Conservation (phyloP, 305 asterid genomes). For the Solanum hybrid region DNA sequence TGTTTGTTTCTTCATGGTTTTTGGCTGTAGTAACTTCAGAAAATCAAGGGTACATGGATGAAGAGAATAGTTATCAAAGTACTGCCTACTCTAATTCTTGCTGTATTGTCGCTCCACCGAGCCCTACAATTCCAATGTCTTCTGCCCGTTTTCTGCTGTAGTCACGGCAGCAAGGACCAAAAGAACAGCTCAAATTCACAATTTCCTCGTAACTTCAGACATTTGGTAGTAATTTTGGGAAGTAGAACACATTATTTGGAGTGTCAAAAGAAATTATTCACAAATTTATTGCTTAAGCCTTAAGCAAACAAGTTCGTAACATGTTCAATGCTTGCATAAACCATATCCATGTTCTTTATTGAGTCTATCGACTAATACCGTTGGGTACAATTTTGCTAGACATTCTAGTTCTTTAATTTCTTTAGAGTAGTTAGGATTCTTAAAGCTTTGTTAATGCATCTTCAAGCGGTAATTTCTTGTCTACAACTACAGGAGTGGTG, state of each 20-base stretch:
- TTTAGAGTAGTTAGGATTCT: neutral
- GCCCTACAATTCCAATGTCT: constrained; percentile 24
- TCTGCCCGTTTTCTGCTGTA: constrained; percentile 23
- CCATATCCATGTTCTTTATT: neutral
- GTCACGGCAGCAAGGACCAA: constrained; percentile 10
- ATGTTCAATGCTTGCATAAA: neutral
- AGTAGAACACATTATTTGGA: neutral
- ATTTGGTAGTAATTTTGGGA: neutral
- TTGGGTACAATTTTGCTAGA: neutral
- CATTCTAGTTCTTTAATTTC: neutral
- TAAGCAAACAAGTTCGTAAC: neutral
- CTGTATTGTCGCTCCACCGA: constrained; percentile 11
- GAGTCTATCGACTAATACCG: neutral
- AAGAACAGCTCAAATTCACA: neutral
- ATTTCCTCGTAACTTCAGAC: neutral
- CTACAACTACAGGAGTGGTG: neutral
- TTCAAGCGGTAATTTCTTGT: neutral
- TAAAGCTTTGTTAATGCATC: neutral
- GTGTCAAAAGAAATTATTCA: neutral
- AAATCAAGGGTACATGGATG: neutral
- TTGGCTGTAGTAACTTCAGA: neutral
- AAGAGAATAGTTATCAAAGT: neutral
- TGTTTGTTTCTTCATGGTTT: neutral
- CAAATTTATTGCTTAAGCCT: too few relatives aligned
- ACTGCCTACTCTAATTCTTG: constrained; percentile 5